These are phyloP conservation scores for Solanum tarapatanum DNA, from an alignment of 257 asterid species.

Conservation along the genomic window DNA sequence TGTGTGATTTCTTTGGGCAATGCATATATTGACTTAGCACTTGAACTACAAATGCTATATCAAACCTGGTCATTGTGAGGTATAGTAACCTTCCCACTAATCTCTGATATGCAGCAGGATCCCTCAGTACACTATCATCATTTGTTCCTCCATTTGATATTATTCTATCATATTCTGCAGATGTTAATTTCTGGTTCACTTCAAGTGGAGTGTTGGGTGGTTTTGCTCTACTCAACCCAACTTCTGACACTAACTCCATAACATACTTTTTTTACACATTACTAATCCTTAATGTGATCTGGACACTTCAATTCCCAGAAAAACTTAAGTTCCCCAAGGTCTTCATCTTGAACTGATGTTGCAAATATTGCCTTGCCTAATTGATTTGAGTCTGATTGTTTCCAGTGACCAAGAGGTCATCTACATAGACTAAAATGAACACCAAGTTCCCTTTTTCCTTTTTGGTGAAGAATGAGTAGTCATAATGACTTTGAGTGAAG, in stretches of 20 bases:
- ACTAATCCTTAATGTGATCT: neutral
- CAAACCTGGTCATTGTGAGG: no score
- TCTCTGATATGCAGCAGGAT: no score
- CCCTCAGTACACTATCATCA: neutral
- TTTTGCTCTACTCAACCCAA: neutral
- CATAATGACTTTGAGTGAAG: no score
- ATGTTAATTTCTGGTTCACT: neutral
- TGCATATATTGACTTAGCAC: no score
- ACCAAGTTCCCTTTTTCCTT: neutral
- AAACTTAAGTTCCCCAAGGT: neutral
- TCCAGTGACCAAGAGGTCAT: neutral
- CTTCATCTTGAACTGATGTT: no score
- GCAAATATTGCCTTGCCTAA: neutral
- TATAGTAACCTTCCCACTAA: no score
- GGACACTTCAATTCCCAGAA: neutral
- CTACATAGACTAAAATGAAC: neutral
- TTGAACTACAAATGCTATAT: no score
- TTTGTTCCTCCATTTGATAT: neutral
- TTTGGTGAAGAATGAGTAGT: neutral
- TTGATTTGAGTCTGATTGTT: no score
- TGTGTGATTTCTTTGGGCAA: no score
- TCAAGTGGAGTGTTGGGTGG: neutral
- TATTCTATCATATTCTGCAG: no score
- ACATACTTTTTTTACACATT: neutral
- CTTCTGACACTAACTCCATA: neutral